Evolutionary conservation across 805 yeast species (phyloP).

Genomic region (Lipomyces yamanashiensis): DNA sequence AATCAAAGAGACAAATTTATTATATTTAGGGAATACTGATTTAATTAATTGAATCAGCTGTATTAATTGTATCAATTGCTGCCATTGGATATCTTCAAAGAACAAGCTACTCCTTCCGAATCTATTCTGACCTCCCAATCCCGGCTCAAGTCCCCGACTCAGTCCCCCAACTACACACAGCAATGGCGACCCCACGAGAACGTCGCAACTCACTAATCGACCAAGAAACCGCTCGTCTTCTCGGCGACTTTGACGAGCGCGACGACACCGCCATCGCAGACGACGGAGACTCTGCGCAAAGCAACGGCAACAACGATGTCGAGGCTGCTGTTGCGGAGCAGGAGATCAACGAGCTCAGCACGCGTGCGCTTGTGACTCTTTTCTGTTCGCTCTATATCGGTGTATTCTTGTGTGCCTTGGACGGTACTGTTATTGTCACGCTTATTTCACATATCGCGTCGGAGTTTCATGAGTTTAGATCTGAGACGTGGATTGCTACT

Average conservation of each 20-base stretch:
- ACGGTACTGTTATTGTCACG: conserved; percentile 59
- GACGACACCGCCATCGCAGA: conserved; percentile 26
- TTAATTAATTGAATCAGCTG: too few species aligned
- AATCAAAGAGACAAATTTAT: too few species aligned
- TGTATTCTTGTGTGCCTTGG: conserved; percentile 56
- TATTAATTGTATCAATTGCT: too few species aligned
- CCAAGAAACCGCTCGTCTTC: conserved; percentile 55
- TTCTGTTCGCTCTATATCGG: conserved; percentile 45
- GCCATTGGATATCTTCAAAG: too few species aligned
- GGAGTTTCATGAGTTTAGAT: conserved; percentile 57
- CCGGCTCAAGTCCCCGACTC: too few species aligned
- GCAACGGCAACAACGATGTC: conserved; percentile 2
- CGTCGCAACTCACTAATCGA: conserved; percentile 33
- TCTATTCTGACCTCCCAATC: too few species aligned
- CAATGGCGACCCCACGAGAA: conserved; percentile 31
- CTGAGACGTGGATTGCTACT: conserved; percentile 74
- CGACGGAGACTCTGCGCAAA: conserved; percentile 3
- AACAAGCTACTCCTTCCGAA: too few species aligned
- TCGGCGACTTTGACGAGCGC: conserved; percentile 47
- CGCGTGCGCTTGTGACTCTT: conserved; percentile 31
- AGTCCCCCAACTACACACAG: background rate
- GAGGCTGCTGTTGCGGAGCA: conserved; percentile 27
- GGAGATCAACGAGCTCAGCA: conserved; percentile 32
- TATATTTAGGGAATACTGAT: too few species aligned
- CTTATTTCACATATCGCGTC: conserved; percentile 60